Evolutionary conservation across 306 rosid genomes (phyloP).

Genomic region (Dryas drummondii): DNA sequence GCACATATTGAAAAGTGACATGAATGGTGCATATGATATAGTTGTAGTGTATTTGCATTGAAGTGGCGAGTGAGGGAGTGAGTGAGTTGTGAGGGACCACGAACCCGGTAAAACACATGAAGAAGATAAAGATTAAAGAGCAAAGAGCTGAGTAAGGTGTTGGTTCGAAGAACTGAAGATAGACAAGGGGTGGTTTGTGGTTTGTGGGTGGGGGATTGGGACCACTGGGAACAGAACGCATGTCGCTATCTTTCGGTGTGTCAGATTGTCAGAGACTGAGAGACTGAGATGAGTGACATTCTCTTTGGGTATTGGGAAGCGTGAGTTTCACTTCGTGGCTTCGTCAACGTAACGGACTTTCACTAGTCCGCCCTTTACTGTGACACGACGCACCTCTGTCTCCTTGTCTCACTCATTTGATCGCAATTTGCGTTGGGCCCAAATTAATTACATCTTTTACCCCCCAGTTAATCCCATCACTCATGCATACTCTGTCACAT

Average conservation of each 20-base stretch:
- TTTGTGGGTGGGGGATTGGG: conserved; percentile 14
- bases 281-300: conserved; percentile 11
- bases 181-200: too few species aligned
- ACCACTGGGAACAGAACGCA: conserved; percentile 40
- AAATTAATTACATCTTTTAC: neutral
- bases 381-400: conserved; percentile 23
- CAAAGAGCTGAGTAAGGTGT: too few species aligned
- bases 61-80: too few species aligned
- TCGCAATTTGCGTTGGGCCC: too few species aligned
- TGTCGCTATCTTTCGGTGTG: conserved; percentile 56
- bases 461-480: neutral
- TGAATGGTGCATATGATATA: too few species aligned
- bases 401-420: neutral
- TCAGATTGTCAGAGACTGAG: neutral
- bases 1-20: too few species aligned
- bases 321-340: neutral
- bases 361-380: neutral
- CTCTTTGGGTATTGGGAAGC: conserved; percentile 18
- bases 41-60: too few species aligned
- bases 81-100: too few species aligned
- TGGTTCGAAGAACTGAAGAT: too few species aligned
- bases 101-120: too few species aligned
- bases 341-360: conserved; percentile 44
- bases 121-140: too few species aligned
- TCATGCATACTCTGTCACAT: too few species aligned